Evolutionary conservation across 2,329 filamentous ascomycete genomes (phyloP).

Genomic region (Trichophyton schoenleinii): DNA sequence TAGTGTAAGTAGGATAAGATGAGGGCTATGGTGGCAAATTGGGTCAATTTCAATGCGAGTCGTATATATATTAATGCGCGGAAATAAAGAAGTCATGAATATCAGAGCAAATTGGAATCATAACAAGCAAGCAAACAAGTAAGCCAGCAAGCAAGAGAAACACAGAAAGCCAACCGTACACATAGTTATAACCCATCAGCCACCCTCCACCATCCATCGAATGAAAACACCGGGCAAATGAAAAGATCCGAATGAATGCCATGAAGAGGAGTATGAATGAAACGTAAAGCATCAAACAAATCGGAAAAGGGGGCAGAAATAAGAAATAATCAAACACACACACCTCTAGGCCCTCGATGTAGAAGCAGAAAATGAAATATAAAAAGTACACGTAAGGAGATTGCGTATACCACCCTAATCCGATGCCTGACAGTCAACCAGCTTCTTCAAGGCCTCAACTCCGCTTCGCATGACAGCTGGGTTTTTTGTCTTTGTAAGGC

Average conservation of each 20-base stretch:
- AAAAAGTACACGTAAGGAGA: neutral
- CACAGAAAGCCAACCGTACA: neutral
- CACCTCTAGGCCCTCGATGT: neutral
- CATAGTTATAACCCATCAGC: neutral
- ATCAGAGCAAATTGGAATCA: neutral
- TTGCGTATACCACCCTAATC: neutral
- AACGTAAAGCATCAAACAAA: neutral
- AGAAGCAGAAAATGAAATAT: neutral
- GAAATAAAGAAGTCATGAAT: neutral
- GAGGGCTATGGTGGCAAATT: neutral
- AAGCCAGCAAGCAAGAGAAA: neutral
- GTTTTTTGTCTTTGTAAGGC: constrained; percentile 55
- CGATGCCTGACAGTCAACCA: constrained; percentile 30
- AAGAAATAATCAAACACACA: constrained; percentile 5
- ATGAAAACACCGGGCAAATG: neutral
- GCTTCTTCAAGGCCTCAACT: constrained; percentile 58
- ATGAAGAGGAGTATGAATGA: neutral
- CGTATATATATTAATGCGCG: neutral
- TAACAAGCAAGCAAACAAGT: neutral
- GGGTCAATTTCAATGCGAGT: neutral
- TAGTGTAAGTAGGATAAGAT: neutral
- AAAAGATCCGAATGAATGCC: neutral
- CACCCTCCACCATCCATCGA: neutral
- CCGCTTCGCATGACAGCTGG: constrained; percentile 58
- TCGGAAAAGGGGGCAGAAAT: constrained; percentile 1